phyloP scores from a whole-genome alignment of 106 monocot species.

The Iris macrosiphon region DNA sequence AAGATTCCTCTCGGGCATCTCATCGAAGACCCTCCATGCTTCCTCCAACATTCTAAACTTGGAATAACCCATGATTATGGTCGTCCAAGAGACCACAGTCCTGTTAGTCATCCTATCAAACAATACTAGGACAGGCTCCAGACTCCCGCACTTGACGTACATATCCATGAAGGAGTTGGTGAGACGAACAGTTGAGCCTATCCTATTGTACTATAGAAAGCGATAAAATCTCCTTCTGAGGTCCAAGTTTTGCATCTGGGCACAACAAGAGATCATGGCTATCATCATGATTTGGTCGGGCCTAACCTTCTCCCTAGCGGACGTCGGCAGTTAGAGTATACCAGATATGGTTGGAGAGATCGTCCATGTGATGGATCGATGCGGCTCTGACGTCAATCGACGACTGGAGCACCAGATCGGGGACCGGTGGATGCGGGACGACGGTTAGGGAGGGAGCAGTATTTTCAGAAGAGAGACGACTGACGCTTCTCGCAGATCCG shows the following conservation, averaged over 20 bases:
- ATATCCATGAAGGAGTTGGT: conserved; percentile 54
- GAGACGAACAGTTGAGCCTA: conserved; percentile 25
- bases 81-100: conserved; percentile 47
- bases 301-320: conserved; percentile 1
- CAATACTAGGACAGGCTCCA: conserved; percentile 22
- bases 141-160: conserved; percentile 49
- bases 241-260: conserved; percentile 30
- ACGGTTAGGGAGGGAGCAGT: too few relatives aligned
- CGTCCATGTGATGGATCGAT: too few relatives aligned
- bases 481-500: too few relatives aligned
- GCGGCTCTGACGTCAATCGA: too few relatives aligned
- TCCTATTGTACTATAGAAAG: conserved; percentile 19
- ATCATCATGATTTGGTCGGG: conserved; percentile 50
- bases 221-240: conserved; percentile 32
- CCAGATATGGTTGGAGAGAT: too few relatives aligned
- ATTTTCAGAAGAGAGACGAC: too few relatives aligned
- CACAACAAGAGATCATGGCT: conserved; percentile 32
- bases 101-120: conserved; percentile 29
- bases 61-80: conserved; percentile 49
- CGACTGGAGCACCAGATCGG: too few relatives aligned
- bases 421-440: too few relatives aligned
- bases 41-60: conserved; percentile 29
- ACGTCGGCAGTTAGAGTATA: too few relatives aligned
- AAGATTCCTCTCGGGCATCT: conserved; percentile 46
- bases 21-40: conserved; percentile 31